Percentiles rank a stretch among this genome's conserved stretches.
Conservation (phyloP, 345 rosid genomes). For the Populus euphratica region DNA sequence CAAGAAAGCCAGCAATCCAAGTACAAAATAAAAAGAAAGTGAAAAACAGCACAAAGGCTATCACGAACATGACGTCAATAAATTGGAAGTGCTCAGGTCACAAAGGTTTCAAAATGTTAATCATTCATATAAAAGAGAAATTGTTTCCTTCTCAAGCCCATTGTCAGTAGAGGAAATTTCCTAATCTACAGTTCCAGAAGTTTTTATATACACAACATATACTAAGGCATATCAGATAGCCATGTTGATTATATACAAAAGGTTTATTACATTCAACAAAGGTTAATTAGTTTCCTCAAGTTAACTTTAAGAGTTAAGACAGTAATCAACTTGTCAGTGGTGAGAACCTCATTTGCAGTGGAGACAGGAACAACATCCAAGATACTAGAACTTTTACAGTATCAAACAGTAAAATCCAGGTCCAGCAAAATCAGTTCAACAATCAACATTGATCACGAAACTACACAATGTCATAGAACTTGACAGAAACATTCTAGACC, state of each 20-base stretch:
- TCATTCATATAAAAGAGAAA: neutral
- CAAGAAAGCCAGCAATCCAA: neutral
- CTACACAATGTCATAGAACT: neutral
- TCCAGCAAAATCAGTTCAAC: neutral
- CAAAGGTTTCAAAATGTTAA: neutral
- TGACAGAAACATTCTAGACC: neutral
- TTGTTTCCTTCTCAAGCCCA: neutral
- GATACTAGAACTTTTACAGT: neutral
- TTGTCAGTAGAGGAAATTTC: neutral
- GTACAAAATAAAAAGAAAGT: neutral
- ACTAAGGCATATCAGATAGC: neutral
- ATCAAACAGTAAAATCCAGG: neutral
- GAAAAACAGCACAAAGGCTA: neutral
- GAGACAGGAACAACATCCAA: neutral
- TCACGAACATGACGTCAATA: neutral
- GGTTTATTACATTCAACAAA: neutral
- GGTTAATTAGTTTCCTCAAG: neutral
- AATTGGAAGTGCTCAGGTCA: neutral
- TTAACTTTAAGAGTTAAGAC: neutral
- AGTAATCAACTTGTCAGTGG: neutral
- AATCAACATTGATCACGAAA: neutral
- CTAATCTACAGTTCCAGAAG: neutral
- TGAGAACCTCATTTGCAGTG: neutral
- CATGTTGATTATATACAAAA: neutral
- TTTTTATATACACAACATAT: neutral